A percentile compares a stretch with the other conserved stretches of the same genome.
Evolutionary conservation across 2,329 filamentous ascomycete species (phyloP).

Genomic region (Neonectria ditissima): DNA sequence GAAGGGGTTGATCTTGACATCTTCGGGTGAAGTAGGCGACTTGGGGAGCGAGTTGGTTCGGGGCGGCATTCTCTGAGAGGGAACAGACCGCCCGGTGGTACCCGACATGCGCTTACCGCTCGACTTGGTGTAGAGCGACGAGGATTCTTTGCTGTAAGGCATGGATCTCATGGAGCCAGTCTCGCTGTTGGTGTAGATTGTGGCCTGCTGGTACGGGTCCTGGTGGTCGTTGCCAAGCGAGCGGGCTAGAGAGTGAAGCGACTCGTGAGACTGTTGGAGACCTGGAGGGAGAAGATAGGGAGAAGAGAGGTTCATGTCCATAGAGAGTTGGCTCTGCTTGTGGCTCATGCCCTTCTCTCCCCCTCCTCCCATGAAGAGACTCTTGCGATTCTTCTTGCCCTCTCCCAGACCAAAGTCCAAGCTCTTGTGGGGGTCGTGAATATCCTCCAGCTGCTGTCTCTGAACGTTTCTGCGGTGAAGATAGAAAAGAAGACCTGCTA

Average conservation of each 20-base stretch:
- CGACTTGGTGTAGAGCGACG: constrained; percentile 60
- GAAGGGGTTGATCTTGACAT: constrained; percentile 52
- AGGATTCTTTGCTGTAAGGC: constrained; percentile 55
- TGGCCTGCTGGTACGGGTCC: constrained; percentile 83
- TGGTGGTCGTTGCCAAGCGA: constrained; percentile 79
- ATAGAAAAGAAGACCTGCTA: constrained; percentile 75
- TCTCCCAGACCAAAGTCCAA: constrained; percentile 87
- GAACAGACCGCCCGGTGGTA: constrained; percentile 41
- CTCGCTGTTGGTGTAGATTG: constrained; percentile 68
- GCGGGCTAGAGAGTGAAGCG: constrained; percentile 85
- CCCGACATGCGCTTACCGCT: constrained; percentile 52
- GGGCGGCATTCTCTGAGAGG: constrained; percentile 46
- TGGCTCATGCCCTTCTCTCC: constrained; percentile 64
- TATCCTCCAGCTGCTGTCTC: constrained; percentile 81
- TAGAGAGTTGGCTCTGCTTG: constrained; percentile 68
- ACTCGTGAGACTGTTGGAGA: constrained; percentile 83
- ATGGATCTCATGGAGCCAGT: constrained; percentile 67
- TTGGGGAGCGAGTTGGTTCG: constrained; percentile 59
- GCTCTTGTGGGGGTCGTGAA: constrained; percentile 86
- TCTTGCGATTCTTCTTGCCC: constrained; percentile 54
- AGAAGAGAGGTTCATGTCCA: constrained; percentile 81
- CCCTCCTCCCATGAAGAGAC: constrained; percentile 59
- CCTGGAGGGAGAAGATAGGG: constrained; percentile 94
- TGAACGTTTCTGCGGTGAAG: constrained; percentile 83
- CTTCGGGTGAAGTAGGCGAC: constrained; percentile 49